Conservation (phyloP, 1,284 basidiomycete species). For the Marasmius sp. region DNA sequence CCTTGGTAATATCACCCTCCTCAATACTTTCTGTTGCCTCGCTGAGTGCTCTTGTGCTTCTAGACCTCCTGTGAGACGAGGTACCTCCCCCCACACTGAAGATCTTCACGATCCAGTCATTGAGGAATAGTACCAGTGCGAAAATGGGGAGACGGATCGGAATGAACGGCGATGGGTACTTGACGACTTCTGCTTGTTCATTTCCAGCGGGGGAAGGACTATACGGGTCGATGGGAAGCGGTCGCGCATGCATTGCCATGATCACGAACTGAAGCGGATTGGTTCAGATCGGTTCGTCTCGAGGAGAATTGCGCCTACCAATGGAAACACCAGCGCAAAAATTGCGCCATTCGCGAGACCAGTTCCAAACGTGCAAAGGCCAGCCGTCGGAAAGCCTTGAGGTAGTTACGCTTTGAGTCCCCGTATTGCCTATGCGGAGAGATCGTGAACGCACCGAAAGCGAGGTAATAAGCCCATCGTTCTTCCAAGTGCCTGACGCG, state of each 20-base stretch:
- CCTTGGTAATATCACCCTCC: conserved; percentile 41
- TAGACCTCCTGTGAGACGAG: conserved; percentile 16
- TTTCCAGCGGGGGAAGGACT: conserved; percentile 46
- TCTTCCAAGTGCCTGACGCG: conserved; percentile 78
- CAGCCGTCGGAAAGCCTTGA: conserved; percentile 62
- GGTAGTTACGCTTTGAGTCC: conserved; percentile 4
- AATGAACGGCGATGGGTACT: conserved; percentile 70
- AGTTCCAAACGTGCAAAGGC: conserved; percentile 68
- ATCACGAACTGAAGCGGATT: conserved; percentile 61
- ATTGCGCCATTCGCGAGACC: conserved; percentile 73
- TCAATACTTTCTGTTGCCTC: conserved; percentile 53
- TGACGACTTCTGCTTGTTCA: conserved; percentile 39
- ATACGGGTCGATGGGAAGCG: conserved; percentile 68
- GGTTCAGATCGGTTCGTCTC: conserved; percentile 8
- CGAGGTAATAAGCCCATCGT: conserved; percentile 83
- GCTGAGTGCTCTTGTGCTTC: conserved; percentile 28
- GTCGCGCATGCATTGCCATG: conserved; percentile 71
- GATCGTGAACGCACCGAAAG: conserved; percentile 57
- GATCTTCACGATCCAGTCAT: conserved; percentile 65
- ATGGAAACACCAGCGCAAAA: conserved; percentile 78
- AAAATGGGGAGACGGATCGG: conserved; percentile 80
- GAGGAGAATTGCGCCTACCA: conserved; percentile 38
- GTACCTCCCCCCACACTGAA: conserved; percentile 53
- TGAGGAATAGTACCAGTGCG: conserved; percentile 69
- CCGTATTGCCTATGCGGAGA: neutral